These are phyloP conservation scores for Scleromitrula shiraiana DNA, from an alignment of 2,329 filamentous ascomycete species.

Conservation along the genomic window DNA sequence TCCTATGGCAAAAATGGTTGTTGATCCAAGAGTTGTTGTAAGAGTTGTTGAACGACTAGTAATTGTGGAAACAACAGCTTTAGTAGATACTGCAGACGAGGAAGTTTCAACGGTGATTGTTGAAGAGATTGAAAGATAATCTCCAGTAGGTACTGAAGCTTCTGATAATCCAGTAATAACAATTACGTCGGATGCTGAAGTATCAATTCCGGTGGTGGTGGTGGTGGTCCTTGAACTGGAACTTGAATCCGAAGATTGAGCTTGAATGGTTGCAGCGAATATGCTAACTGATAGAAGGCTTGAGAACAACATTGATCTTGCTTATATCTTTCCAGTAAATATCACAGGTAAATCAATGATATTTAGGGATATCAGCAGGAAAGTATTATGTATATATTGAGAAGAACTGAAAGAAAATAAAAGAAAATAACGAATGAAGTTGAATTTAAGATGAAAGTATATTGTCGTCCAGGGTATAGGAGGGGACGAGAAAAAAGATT, in stretches of 20 bases:
- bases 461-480: too few relatives aligned
- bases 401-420: too few relatives aligned
- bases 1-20: conserved; percentile 22
- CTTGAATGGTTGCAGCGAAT: conserved; percentile 26
- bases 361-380: too few relatives aligned
- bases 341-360: too few relatives aligned
- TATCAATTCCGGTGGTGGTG: background rate
- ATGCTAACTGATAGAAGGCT: conserved; percentile 25
- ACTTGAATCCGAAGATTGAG: conserved; percentile 15
- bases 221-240: conserved; percentile 7
- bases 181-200: too few relatives aligned
- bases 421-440: too few relatives aligned
- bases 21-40: conserved; percentile 24
- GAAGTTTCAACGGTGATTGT: conserved; percentile 26
- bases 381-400: too few relatives aligned
- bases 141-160: conserved; percentile 30
- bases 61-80: conserved; percentile 21
- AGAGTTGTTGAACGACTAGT: conserved; percentile 18
- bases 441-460: too few relatives aligned
- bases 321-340: background rate
- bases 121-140: conserved; percentile 32
- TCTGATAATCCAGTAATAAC: conserved; percentile 12
- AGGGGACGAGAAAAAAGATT: too few relatives aligned
- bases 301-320: conserved; percentile 21
- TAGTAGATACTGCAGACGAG: conserved; percentile 23